Conservation (phyloP, 2,329 filamentous ascomycete genomes). For the Akanthomyces muscarius region DNA sequence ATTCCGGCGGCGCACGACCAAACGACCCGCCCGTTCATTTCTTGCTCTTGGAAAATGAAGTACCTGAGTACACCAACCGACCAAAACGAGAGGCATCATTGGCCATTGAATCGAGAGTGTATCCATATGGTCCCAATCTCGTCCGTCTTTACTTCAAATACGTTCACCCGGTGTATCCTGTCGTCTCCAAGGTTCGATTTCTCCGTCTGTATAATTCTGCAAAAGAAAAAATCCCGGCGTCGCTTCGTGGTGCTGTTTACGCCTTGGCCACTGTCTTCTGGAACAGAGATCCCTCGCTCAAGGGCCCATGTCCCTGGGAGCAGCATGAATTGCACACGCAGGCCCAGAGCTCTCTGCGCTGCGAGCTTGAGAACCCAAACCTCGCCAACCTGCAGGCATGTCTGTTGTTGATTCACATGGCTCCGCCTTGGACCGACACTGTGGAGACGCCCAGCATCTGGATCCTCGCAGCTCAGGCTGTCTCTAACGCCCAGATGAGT, state of each 20-base stretch:
- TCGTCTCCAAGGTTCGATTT: constrained; percentile 43
- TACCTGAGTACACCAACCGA: constrained; percentile 39
- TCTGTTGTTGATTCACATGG: constrained; percentile 42
- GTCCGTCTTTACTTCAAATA: constrained; percentile 43
- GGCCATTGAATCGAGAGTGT: constrained; percentile 39
- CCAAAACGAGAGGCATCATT: constrained; percentile 37
- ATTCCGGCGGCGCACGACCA: constrained; percentile 30
- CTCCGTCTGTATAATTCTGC: constrained; percentile 35
- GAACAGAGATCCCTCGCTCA: constrained; percentile 32
- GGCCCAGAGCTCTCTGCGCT: constrained; percentile 39
- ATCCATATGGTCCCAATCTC: constrained; percentile 37
- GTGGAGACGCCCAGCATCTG: constrained; percentile 45
- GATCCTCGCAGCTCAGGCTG: constrained; percentile 40
- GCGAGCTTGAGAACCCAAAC: constrained; percentile 45
- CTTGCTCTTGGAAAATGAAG: constrained; percentile 40
- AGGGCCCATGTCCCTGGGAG: constrained; percentile 31
- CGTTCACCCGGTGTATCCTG: constrained; percentile 41
- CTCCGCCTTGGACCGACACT: constrained; percentile 41
- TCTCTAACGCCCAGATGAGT: constrained; percentile 42
- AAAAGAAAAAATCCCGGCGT: constrained; percentile 39
- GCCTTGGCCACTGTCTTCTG: constrained; percentile 42
- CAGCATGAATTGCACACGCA: constrained; percentile 40
- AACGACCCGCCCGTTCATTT: constrained; percentile 44
- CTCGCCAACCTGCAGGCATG: constrained; percentile 45
- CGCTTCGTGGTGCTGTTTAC: constrained; percentile 42